A percentile compares a stretch with the other conserved stretches of the same genome.
Conservation (phyloP, 2,329 filamentous ascomycete genomes). For the Fusarium sp. region DNA sequence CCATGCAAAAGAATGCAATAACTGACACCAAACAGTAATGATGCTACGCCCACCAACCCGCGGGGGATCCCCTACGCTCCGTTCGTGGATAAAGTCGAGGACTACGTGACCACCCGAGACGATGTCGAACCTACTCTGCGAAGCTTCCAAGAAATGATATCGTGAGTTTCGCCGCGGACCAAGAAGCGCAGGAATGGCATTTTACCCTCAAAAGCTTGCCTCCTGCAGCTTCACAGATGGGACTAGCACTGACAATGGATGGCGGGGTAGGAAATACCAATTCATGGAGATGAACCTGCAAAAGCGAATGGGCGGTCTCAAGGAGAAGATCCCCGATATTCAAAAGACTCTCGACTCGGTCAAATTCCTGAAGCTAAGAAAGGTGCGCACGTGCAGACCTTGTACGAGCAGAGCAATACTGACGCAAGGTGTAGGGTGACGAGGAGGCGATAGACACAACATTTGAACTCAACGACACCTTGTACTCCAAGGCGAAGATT, state of each 20-base stretch:
- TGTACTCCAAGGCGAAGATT: conserved; percentile 90
- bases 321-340: conserved; percentile 97
- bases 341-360: conserved; percentile 96
- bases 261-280: conserved; percentile 88
- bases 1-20: neutral
- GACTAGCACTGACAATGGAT: conserved; percentile 38
- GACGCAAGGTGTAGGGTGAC: conserved; percentile 58
- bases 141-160: conserved; percentile 94
- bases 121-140: conserved; percentile 87
- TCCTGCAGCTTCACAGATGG: conserved; percentile 5
- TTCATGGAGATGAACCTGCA: conserved; percentile 99
- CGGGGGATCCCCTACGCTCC: conserved; percentile 87
- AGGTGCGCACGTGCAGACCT: conserved; percentile 62
- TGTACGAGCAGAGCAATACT: conserved; percentile 25
- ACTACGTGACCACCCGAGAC: conserved; percentile 83
- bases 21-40: conserved; percentile 56
- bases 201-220: conserved; percentile 28
- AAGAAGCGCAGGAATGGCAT: conserved; percentile 18
- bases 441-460: conserved; percentile 87
- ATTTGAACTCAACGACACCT: conserved; percentile 96
- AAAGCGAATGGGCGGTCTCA: conserved; percentile 83
- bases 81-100: conserved; percentile 90
- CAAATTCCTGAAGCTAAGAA: conserved; percentile 83
- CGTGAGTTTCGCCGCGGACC: conserved; percentile 67
- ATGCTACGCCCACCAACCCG: conserved; percentile 77